These are phyloP conservation scores for Saccharomyces mikatae DNA, from an alignment of 805 yeast genomes.

Conservation along the genomic window DNA sequence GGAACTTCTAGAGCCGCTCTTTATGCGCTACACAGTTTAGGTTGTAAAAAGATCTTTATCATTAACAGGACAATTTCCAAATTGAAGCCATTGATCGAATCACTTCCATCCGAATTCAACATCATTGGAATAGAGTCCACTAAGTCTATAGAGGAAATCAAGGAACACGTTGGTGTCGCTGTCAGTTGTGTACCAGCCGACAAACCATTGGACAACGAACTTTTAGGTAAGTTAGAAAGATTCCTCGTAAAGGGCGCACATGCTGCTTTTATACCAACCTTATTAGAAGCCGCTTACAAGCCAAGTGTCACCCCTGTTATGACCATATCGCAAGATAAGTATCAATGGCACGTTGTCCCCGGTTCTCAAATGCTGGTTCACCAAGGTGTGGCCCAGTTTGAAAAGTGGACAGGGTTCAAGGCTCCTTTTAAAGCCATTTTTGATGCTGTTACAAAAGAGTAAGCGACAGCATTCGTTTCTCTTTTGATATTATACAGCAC, in stretches of 20 bases:
- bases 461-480: background rate
- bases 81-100: slow-evolving; percentile 46
- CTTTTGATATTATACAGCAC: background rate
- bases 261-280: slow-evolving; percentile 41
- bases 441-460: slow-evolving; percentile 44
- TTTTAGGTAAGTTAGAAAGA: slow-evolving; percentile 42
- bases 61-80: slow-evolving; percentile 72
- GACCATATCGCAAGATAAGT: slow-evolving; percentile 57
- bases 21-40: slow-evolving; percentile 72
- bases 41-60: slow-evolving; percentile 69
- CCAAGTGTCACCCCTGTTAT: slow-evolving; percentile 82
- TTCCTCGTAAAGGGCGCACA: slow-evolving; percentile 37
- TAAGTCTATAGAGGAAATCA: slow-evolving; percentile 35
- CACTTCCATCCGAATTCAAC: slow-evolving; percentile 54
- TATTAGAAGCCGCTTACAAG: slow-evolving; percentile 91
- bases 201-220: slow-evolving; percentile 48
- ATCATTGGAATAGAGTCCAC: slow-evolving; percentile 47
- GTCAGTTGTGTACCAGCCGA: slow-evolving; percentile 85
- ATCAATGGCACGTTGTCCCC: slow-evolving; percentile 73
- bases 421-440: slow-evolving; percentile 59
- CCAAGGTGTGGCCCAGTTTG: slow-evolving; percentile 87
- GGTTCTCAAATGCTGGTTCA: slow-evolving; percentile 89
- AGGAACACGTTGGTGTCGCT: slow-evolving; percentile 44
- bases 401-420: slow-evolving; percentile 58
- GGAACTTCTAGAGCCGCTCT: slow-evolving; percentile 96